These are phyloP conservation scores for Clarireedia hainanense DNA, from an alignment of 2,329 filamentous ascomycete species.

Conservation along the genomic window DNA sequence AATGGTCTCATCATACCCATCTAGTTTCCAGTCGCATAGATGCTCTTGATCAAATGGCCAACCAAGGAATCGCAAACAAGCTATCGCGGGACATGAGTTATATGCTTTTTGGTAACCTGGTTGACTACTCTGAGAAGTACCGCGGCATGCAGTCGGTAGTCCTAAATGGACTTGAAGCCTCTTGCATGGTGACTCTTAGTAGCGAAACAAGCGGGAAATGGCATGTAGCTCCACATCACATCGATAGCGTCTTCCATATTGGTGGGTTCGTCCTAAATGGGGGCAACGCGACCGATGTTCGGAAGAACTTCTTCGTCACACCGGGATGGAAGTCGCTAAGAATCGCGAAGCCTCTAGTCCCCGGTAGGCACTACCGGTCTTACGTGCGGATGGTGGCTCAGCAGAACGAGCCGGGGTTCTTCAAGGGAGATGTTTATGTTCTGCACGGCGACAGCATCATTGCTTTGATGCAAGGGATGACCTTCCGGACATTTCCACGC, in stretches of 20 bases:
- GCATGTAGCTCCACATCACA: constrained; percentile 47
- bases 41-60: background rate
- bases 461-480: background rate
- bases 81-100: constrained; percentile 57
- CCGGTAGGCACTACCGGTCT: constrained; percentile 41
- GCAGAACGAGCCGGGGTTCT: background rate
- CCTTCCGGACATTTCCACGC: background rate
- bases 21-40: background rate
- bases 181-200: constrained; percentile 37
- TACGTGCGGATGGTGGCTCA: constrained; percentile 45
- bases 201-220: constrained; percentile 40
- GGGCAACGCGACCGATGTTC: constrained; percentile 31
- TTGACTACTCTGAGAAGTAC: constrained; percentile 44
- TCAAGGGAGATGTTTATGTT: constrained; percentile 30
- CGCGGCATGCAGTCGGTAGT: constrained; percentile 49
- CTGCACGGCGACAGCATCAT: constrained; percentile 29
- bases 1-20: background rate
- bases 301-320: background rate
- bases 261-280: constrained; percentile 52
- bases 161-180: constrained; percentile 36
- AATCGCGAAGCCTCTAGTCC: constrained; percentile 38
- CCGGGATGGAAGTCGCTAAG: constrained; percentile 48
- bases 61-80: constrained; percentile 1
- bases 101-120: constrained; percentile 54
- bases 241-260: constrained; percentile 49